phyloP scores from a whole-genome alignment of 257 asterid species.

The Ehretia macrophylla region DNA sequence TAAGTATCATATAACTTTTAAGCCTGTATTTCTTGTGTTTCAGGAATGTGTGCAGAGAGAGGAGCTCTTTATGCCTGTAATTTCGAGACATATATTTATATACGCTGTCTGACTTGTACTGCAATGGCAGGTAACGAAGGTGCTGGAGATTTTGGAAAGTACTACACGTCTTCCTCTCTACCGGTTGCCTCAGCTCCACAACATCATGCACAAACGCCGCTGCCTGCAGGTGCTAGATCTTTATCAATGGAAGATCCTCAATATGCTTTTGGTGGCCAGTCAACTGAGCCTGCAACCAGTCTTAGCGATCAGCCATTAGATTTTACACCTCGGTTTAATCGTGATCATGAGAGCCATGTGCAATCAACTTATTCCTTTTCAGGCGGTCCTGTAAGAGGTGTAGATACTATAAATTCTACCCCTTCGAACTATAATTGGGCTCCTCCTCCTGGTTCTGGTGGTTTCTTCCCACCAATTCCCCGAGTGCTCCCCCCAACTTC shows the following conservation, averaged over 20 bases:
- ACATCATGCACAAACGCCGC: conserved; percentile 41
- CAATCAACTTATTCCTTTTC: conserved; percentile 43
- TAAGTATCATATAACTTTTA: too few species aligned
- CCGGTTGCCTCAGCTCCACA: conserved; percentile 41
- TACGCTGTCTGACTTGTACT: conserved; percentile 8
- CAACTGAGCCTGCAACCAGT: conserved; percentile 39
- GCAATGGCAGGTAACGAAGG: conserved; percentile 55
- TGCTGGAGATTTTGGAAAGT: conserved; percentile 40
- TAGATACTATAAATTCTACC: conserved; percentile 43
- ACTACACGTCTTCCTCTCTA: conserved; percentile 44
- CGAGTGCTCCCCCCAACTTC: conserved; percentile 47
- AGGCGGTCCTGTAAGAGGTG: conserved; percentile 45
- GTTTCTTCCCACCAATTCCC: conserved; percentile 51
- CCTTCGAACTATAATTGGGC: conserved; percentile 66
- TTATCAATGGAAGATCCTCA: conserved; percentile 50
- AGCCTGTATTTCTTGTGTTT: too few species aligned
- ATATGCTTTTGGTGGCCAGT: conserved; percentile 33
- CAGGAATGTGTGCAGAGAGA: not conserved
- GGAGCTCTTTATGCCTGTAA: not conserved
- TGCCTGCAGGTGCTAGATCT: conserved; percentile 36
- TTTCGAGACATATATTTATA: not conserved
- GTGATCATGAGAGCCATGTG: conserved; percentile 38
- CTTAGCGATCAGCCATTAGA: conserved; percentile 61
- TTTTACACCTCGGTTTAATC: conserved; percentile 59
- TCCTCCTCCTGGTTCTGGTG: conserved; percentile 54